Conservation (phyloP, 169 alveolate species). For the Cryptosporidium parvum region DNA sequence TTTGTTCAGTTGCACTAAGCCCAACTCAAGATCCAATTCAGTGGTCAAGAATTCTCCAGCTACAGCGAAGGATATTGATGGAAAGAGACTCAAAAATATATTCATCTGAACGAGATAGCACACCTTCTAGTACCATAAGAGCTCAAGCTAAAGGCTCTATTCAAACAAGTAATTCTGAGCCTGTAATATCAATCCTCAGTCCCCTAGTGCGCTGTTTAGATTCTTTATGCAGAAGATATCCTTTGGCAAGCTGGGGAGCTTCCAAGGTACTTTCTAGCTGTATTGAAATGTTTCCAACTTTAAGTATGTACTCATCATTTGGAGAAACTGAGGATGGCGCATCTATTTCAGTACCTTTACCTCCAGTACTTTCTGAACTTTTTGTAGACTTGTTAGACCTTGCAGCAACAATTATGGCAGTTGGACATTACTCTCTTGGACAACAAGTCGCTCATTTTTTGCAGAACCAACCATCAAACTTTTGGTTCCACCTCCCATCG, state of each 20-base stretch:
- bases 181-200: conserved; percentile 48
- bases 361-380: conserved; percentile 65
- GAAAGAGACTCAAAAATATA: conserved; percentile 33
- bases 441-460: conserved; percentile 69
- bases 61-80: conserved; percentile 64
- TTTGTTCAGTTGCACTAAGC: conserved; percentile 59
- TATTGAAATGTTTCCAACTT: conserved; percentile 71
- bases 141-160: neutral
- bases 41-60: conserved; percentile 67
- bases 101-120: conserved; percentile 3
- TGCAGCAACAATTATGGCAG: conserved; percentile 74
- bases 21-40: conserved; percentile 74
- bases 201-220: conserved; percentile 60
- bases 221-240: conserved; percentile 70
- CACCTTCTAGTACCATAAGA: neutral
- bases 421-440: conserved; percentile 72
- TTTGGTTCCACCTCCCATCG: conserved; percentile 74
- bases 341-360: conserved; percentile 22
- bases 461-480: conserved; percentile 70
- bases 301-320: conserved; percentile 71
- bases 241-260: conserved; percentile 76
- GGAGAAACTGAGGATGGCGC: conserved; percentile 52
- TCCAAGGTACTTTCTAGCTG: conserved; percentile 72
- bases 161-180: conserved; percentile 13
- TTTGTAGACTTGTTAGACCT: conserved; percentile 68